A percentile compares a stretch with the other conserved stretches of the same genome.
Evolutionary conservation across 2,329 filamentous ascomycete species (phyloP).

Genomic region (Colletotrichum aenigma): DNA sequence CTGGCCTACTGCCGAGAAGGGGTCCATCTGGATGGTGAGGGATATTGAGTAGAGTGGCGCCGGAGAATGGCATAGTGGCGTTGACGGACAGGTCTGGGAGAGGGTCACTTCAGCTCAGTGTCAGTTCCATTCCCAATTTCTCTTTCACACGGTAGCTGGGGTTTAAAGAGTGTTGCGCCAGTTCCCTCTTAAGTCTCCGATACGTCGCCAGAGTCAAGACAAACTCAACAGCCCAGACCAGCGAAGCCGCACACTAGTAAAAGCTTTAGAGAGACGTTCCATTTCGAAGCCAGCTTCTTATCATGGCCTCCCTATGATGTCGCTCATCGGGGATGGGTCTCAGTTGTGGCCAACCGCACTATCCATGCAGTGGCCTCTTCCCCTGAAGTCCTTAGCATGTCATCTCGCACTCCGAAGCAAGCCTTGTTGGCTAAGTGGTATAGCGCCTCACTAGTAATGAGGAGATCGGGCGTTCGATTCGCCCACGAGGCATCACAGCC

Average conservation of each 20-base stretch:
- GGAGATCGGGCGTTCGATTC: slow-evolving; percentile 21
- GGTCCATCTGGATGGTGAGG: slow-evolving; percentile 45
- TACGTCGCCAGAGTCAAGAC: not conserved
- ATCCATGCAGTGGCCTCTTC: not conserved
- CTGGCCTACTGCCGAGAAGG: slow-evolving; percentile 36
- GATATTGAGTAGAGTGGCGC: slow-evolving; percentile 29
- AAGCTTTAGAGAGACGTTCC: not conserved
- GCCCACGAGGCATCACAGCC: slow-evolving; percentile 4
- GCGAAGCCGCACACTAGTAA: not conserved
- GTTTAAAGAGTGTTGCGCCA: not conserved
- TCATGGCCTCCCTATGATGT: not conserved
- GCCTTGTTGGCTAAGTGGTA: slow-evolving; percentile 21
- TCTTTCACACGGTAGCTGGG: not conserved
- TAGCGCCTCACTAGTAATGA: slow-evolving; percentile 22
- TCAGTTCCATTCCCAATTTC: not conserved
- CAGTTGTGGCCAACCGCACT: not conserved
- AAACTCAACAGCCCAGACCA: not conserved
- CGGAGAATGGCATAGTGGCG: not conserved
- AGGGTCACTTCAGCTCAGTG: not conserved
- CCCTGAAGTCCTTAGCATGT: not conserved
- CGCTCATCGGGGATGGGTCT: not conserved
- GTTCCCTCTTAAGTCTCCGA: not conserved
- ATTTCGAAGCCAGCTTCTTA: not conserved
- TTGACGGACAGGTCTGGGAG: not conserved
- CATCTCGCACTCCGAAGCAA: accelerated